Conservation (phyloP, 305 asterid genomes). For the Withania somnifera region DNA sequence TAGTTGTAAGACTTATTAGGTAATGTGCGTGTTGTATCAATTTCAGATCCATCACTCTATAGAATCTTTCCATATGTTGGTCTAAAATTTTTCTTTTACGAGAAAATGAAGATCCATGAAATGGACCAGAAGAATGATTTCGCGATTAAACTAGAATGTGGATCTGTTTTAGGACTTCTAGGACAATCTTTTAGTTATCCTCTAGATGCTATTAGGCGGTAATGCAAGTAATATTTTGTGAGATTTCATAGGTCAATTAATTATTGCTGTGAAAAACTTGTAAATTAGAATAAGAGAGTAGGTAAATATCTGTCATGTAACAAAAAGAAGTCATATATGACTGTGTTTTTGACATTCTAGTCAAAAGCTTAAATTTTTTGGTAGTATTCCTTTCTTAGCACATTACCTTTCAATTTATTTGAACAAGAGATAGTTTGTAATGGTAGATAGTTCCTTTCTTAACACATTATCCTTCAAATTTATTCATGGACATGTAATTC, state of each 20-base stretch:
- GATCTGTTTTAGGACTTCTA: conserved; percentile 87
- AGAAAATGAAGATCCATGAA: conserved; percentile 84
- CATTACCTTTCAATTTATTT: too few species aligned
- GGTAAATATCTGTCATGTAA: too few species aligned
- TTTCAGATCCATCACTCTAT: conserved; percentile 79
- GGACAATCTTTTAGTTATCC: conserved; percentile 98
- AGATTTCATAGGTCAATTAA: neutral
- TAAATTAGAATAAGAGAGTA: too few species aligned
- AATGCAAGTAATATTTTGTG: conserved; percentile 74
- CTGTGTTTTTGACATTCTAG: too few species aligned
- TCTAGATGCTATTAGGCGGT: conserved; percentile 82
- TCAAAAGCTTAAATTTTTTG: too few species aligned
- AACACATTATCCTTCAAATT: too few species aligned
- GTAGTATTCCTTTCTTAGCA: too few species aligned
- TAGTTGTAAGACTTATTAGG: neutral
- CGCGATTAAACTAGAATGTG: conserved; percentile 72
- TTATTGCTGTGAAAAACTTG: too few species aligned
- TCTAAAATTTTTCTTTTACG: conserved; percentile 81
- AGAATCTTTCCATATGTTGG: conserved; percentile 97
- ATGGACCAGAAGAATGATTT: conserved; percentile 60
- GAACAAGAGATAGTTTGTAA: too few species aligned
- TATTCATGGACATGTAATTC: too few species aligned
- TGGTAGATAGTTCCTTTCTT: too few species aligned
- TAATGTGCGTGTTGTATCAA: neutral
- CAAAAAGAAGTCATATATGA: too few species aligned